Evolutionary conservation across 495 filamentous ascomycete species (phyloP).

Genomic region (Tuber indicum): DNA sequence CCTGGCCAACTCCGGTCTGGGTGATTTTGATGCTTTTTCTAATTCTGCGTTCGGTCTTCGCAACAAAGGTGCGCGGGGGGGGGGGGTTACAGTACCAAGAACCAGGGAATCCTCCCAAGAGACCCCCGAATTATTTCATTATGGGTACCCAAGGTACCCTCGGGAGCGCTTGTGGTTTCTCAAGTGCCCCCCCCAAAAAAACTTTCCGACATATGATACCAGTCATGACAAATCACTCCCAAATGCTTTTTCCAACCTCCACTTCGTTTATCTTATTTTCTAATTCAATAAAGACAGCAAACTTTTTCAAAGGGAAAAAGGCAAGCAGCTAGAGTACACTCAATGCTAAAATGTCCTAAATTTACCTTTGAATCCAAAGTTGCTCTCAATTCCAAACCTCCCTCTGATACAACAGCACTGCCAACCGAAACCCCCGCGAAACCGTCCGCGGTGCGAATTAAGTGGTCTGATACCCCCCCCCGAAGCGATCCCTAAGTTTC

Average conservation of each 20-base stretch:
- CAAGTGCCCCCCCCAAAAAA: neutral
- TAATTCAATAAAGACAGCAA: neutral
- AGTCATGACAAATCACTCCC: neutral
- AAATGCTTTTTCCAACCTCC: neutral
- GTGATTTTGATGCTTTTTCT: fast-evolving
- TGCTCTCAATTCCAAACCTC: neutral
- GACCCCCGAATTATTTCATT: neutral
- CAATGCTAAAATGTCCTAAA: too few relatives aligned
- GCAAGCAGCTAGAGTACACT: neutral
- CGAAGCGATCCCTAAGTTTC: neutral
- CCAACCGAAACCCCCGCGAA: neutral
- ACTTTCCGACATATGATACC: neutral
- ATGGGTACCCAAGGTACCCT: neutral
- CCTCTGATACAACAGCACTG: neutral
- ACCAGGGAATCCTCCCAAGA: too few relatives aligned
- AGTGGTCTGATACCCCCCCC: neutral
- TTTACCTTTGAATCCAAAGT: neutral
- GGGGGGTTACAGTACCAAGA: too few relatives aligned
- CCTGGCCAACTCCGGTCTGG: too few relatives aligned
- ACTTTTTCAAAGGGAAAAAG: neutral
- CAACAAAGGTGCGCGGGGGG: neutral
- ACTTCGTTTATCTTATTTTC: neutral
- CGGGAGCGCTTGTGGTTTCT: neutral
- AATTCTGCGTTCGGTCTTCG: neutral
- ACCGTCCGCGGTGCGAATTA: neutral